phyloP scores from a whole-genome alignment of 345 rosid species.

The Salix suchowensis region DNA sequence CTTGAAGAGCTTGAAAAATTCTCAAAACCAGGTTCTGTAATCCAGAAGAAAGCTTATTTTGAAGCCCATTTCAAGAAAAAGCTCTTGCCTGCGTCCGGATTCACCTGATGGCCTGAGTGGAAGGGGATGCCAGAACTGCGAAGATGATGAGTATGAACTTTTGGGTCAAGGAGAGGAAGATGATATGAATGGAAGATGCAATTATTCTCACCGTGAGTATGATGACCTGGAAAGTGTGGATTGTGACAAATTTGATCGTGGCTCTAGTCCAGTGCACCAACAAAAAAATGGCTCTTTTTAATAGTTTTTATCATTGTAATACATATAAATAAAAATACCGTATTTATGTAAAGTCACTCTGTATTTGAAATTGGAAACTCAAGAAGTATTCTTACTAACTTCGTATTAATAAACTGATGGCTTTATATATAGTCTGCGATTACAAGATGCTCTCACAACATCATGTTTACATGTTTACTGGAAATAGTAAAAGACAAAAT shows the following conservation, averaged over 20 bases:
- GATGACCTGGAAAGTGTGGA: constrained; percentile 22
- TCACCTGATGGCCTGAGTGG: constrained; percentile 40
- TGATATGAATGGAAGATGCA: constrained; percentile 22
- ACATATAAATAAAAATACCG: no score
- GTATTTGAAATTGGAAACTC: no score
- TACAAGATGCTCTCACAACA: no score
- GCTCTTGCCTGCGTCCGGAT: constrained; percentile 30
- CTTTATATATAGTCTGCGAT: no score
- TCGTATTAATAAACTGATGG: no score
- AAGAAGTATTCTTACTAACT: no score
- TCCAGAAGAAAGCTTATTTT: constrained; percentile 72
- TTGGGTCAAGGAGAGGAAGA: constrained; percentile 25
- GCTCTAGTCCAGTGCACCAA: constrained; percentile 3
- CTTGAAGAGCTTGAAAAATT: constrained; percentile 89
- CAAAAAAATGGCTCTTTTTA: not conserved
- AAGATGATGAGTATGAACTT: constrained; percentile 21
- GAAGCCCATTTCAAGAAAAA: constrained; percentile 87
- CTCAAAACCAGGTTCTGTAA: constrained; percentile 79
- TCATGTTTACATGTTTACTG: no score
- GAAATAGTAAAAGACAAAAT: no score
- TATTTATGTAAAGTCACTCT: no score
- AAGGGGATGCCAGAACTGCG: constrained; percentile 28
- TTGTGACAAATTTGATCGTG: constrained; percentile 17
- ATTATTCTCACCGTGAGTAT: constrained; percentile 22
- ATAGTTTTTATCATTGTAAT: no score